phyloP scores from a whole-genome alignment of 2,329 filamentous ascomycete species.

The Waltergamsia citrina region DNA sequence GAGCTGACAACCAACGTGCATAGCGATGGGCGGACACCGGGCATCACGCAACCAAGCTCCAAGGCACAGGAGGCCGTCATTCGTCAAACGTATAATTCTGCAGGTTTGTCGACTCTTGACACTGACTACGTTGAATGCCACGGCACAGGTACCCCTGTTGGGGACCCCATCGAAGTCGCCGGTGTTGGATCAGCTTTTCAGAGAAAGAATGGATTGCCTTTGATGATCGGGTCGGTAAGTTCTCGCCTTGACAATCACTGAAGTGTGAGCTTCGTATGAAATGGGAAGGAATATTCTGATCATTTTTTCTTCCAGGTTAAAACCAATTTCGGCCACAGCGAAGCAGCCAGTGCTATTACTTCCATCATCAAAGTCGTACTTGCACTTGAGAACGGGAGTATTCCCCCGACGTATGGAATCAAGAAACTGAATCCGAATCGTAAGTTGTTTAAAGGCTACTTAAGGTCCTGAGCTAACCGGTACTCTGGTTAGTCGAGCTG shows the following conservation, averaged over 20 bases:
- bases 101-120: conserved; percentile 11
- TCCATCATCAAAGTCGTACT: conserved; percentile 15
- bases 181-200: conserved; percentile 22
- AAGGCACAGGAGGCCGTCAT: conserved; percentile 28
- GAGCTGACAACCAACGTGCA: no score
- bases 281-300: no score
- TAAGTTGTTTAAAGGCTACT: neutral
- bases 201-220: conserved; percentile 13
- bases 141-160: conserved; percentile 17
- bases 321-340: conserved; percentile 16
- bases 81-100: conserved; percentile 12
- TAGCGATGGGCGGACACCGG: conserved; percentile 33
- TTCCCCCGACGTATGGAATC: conserved; percentile 15
- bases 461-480: neutral
- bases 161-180: conserved; percentile 16
- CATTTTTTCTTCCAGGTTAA: conserved; percentile 10
- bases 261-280: conserved; percentile 6
- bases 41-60: conserved; percentile 41
- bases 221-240: conserved; percentile 32
- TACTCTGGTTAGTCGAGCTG: conserved; percentile 10
- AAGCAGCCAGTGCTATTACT: conserved; percentile 16
- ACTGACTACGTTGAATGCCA: conserved; percentile 20
- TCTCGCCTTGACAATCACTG: conserved; percentile 21
- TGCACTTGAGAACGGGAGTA: conserved; percentile 14
- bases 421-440: conserved; percentile 15